Evolutionary conservation across 345 rosid species (phyloP), one percentile per base, ranked within the genome.

Genomic region (Erodium maritimum): DNA sequence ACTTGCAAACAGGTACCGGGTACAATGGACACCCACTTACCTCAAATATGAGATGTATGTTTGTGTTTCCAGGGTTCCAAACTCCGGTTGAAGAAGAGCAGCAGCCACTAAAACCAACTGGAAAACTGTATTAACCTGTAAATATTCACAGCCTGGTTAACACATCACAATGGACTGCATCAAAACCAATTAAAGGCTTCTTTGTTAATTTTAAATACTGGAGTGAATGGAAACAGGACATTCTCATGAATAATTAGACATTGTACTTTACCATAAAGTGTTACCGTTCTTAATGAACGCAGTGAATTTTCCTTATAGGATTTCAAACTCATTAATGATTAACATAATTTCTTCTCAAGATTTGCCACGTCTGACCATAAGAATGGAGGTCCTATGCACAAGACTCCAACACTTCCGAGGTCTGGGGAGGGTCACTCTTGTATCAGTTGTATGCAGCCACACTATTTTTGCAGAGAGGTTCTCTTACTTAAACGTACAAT

Each of bases 71-170:
- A 45, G 45, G 16, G 77, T 82, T 66, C 97, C 95, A 58, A 79
- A 83, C 64, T 87, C 95, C 1, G 95, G 96, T 64, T 93, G 95
- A 56, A 93, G 86, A n/a, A 89, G 75, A 42, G 99, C 96, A 1
- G 78, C 87, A 21, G 95, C 95, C 34, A 93, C 95, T 66, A 93
- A 77, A 55, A 77, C 75, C 75, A 93, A 63, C 67, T 89, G 97
- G 79, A 93, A 73, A 66, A 93, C 95, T 9, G 99, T 93, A 75
- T 93, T 93, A 23, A 93, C 94, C 99, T 89, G 82, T 55, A 21
- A 59, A 63, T 50, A 7, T 51, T 17, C 23, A 54, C 17, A 42
- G 17, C 48, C 48, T 42, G 48, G 48, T 42, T 42, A 42, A 10
- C 1, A 42, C 3, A 3, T 14, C 48, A 42, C 8, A 42, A 42